Conservation (phyloP, 2,329 filamentous ascomycete genomes). For the Penicillium sp. region DNA sequence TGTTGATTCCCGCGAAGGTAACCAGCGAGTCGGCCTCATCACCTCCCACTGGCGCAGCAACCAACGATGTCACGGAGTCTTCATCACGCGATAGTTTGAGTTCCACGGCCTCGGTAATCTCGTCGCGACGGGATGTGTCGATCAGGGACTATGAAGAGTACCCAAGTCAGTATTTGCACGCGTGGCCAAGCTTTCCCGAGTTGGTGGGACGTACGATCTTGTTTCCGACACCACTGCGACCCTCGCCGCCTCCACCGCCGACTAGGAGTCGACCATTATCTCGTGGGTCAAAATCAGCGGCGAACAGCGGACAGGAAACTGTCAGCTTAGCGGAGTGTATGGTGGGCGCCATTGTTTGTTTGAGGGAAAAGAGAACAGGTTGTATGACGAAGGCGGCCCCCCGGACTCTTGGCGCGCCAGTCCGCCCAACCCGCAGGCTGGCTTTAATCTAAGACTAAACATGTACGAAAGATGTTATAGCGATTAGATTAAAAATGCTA, state of each 20-base stretch:
- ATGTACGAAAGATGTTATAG: too few species aligned
- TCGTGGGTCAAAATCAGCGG: slow-evolving; percentile 82
- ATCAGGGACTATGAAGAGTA: slow-evolving; percentile 61
- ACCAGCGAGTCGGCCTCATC: slow-evolving; percentile 49
- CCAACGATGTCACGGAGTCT: slow-evolving; percentile 84
- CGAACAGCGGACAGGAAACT: slow-evolving; percentile 81
- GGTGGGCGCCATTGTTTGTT: slow-evolving; percentile 40
- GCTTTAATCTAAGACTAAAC: not conserved
- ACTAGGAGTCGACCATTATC: slow-evolving; percentile 76
- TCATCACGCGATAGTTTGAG: slow-evolving; percentile 79
- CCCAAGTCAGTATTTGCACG: slow-evolving; percentile 1
- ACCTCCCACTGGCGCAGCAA: slow-evolving; percentile 61
- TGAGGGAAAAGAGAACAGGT: slow-evolving; percentile 24
- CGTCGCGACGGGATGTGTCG: slow-evolving; percentile 66
- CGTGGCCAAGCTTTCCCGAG: not conserved
- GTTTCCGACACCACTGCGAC: slow-evolving; percentile 79
- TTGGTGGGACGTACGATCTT: slow-evolving; percentile 66
- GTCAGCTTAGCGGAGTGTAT: slow-evolving; percentile 59
- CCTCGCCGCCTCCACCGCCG: slow-evolving; percentile 82
- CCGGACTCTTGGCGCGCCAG: slow-evolving; percentile 32
- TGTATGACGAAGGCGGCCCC: slow-evolving; percentile 22
- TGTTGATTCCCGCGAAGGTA: slow-evolving; percentile 80
- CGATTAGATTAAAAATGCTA: too few species aligned
- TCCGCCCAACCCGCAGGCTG: not conserved
- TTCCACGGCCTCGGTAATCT: slow-evolving; percentile 67